Conservation (phyloP, 2,329 filamentous ascomycete genomes). For the Cytospora schulzeri region DNA sequence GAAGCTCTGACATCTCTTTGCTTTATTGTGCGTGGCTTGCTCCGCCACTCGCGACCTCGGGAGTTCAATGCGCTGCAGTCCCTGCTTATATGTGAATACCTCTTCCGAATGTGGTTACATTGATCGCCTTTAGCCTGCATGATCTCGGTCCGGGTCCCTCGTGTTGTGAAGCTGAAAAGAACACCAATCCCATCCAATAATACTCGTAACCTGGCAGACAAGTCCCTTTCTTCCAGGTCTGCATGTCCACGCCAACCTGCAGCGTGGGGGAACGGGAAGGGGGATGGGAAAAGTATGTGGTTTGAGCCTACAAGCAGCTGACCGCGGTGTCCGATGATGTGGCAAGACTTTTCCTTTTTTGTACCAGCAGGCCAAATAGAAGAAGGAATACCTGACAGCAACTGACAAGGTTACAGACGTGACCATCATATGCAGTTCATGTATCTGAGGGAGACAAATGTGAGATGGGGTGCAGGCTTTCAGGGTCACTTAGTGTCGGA, state of each 20-base stretch:
- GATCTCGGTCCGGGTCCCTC: not conserved
- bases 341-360: slow-evolving; percentile 19
- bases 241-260: not conserved
- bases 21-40: not conserved
- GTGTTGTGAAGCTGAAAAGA: not conserved
- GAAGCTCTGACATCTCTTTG: not conserved
- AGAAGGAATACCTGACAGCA: slow-evolving; percentile 3
- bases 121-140: not conserved
- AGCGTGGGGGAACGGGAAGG: not conserved
- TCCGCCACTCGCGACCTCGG: not conserved
- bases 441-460: slow-evolving; percentile 2
- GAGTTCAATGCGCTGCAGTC: not conserved
- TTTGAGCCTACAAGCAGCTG: slow-evolving; percentile 12
- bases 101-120: not conserved
- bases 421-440: not conserved
- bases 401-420: not conserved
- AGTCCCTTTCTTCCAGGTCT: not conserved
- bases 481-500: not conserved
- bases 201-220: not conserved
- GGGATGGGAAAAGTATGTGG: too few species aligned
- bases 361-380: not conserved
- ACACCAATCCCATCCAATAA: not conserved
- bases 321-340: slow-evolving; percentile 11
- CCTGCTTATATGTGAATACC: not conserved
- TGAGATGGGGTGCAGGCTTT: slow-evolving; percentile 9